A percentile compares a stretch with the other conserved stretches of the same genome.
phyloP scores from a whole-genome alignment of 139 green algal genomes.

The Coelastrella sp. region DNA sequence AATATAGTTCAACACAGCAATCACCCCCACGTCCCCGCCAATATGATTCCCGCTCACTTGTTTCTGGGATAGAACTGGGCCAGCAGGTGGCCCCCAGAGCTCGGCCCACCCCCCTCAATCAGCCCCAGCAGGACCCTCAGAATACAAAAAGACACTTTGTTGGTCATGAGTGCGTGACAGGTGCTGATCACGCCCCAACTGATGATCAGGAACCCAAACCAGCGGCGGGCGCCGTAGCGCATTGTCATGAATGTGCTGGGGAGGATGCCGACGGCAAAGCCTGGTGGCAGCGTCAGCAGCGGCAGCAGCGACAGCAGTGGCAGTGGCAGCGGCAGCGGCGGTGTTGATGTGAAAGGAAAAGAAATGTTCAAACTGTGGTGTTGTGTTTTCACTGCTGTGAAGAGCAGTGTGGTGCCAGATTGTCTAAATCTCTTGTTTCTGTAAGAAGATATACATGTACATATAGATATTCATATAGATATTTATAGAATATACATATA shows the following conservation, averaged over 20 bases:
- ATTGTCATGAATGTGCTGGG: conserved; percentile 30
- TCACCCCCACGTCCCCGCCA: neutral
- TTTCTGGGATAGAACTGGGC: conserved; percentile 16
- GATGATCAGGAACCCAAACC: neutral
- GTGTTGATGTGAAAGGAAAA: neutral
- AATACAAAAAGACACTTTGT: neutral
- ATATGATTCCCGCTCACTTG: neutral
- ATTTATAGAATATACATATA: neutral
- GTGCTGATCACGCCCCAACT: neutral
- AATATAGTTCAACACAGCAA: too few relatives aligned
- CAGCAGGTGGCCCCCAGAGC: neutral
- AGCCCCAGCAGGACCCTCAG: conserved; percentile 15
- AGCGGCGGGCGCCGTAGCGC: neutral
- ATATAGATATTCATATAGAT: neutral
- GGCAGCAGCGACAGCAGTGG: neutral
- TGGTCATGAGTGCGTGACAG: neutral
- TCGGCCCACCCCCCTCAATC: neutral
- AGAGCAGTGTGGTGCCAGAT: neutral
- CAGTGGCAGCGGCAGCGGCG: neutral
- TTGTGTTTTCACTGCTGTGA: neutral
- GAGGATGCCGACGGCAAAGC: neutral
- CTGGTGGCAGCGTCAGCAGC: neutral
- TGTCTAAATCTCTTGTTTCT: neutral
- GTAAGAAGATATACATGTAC: neutral
- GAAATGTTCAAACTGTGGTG: neutral